phyloP scores from a whole-genome alignment of 1,284 basidiomycete species.

The Abortiporus biennis region DNA sequence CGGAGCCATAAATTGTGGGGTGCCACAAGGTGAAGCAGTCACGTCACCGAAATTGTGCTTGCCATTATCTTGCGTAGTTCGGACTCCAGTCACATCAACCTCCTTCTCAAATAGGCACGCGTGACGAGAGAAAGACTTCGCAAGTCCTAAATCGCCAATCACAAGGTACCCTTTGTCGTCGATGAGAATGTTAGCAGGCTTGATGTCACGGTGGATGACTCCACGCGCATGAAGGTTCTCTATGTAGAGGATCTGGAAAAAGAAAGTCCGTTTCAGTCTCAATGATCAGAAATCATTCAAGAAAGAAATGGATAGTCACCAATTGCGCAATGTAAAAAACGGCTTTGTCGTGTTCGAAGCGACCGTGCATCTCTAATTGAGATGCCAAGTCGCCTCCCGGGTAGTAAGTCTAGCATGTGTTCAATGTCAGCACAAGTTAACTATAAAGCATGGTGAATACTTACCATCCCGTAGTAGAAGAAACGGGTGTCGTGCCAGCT shows the following conservation, averaged over 20 bases:
- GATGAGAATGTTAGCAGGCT: slow-evolving; percentile 57
- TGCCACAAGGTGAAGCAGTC: slow-evolving; percentile 37
- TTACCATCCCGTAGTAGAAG: slow-evolving; percentile 10
- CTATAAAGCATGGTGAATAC: neutral
- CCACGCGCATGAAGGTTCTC: slow-evolving; percentile 15
- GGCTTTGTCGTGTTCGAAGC: neutral
- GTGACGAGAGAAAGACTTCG: slow-evolving; percentile 35
- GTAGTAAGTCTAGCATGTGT: slow-evolving; percentile 4
- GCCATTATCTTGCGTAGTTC: neutral
- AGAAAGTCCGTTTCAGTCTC: neutral
- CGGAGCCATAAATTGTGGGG: slow-evolving; percentile 58
- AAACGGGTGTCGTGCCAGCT: slow-evolving; percentile 5
- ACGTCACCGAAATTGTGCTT: neutral
- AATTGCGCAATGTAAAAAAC: slow-evolving; percentile 5
- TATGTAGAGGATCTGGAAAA: slow-evolving; percentile 5
- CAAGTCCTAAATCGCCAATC: slow-evolving; percentile 30
- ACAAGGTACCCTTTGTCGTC: slow-evolving; percentile 58
- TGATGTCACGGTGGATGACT: slow-evolving; percentile 34
- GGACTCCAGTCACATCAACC: neutral
- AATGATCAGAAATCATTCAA: neutral
- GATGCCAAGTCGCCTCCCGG: slow-evolving; percentile 5
- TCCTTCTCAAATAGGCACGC: neutral
- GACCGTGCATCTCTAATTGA: slow-evolving; percentile 2
- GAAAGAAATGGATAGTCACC: neutral
- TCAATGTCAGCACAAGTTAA: neutral